These are phyloP conservation scores for Didymella keratinophila DNA, from an alignment of 2,329 filamentous ascomycete species.

Conservation along the genomic window DNA sequence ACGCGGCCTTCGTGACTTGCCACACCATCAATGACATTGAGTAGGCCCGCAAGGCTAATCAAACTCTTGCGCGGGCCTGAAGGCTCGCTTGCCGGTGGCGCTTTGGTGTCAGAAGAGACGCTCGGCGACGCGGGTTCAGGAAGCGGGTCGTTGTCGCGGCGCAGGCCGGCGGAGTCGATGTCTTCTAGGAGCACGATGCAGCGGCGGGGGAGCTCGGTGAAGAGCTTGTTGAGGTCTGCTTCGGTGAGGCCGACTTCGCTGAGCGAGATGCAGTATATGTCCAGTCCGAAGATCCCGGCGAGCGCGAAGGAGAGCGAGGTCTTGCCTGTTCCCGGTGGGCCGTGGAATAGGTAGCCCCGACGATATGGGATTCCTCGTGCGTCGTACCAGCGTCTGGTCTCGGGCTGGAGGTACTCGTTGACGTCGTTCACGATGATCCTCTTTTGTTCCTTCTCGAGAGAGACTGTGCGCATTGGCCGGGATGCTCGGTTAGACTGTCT, in stretches of 20 bases:
- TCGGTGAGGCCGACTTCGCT: slow-evolving; percentile 77
- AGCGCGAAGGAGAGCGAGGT: slow-evolving; percentile 57
- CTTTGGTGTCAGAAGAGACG: not conserved
- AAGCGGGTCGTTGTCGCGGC: slow-evolving; percentile 43
- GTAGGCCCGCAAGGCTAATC: slow-evolving; percentile 79
- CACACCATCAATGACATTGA: slow-evolving; percentile 86
- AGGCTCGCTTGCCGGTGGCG: not conserved
- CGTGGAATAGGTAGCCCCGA: slow-evolving; percentile 81
- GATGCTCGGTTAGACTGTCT: slow-evolving; percentile 64
- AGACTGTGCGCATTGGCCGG: slow-evolving; percentile 76
- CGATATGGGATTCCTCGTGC: slow-evolving; percentile 86
- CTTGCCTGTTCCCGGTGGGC: slow-evolving; percentile 82
- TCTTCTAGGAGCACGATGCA: slow-evolving; percentile 59
- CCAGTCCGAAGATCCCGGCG: slow-evolving; percentile 57
- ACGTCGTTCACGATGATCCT: slow-evolving; percentile 72
- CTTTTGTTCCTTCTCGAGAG: slow-evolving; percentile 74
- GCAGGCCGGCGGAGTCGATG: slow-evolving; percentile 57
- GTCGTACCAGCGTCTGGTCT: slow-evolving; percentile 79
- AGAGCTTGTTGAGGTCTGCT: slow-evolving; percentile 61
- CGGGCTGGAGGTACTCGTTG: slow-evolving; percentile 78
- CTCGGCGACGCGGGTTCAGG: slow-evolving; percentile 9
- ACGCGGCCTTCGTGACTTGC: slow-evolving; percentile 80
- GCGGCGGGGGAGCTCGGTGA: slow-evolving; percentile 53
- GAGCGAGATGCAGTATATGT: slow-evolving; percentile 57
- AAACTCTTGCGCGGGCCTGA: slow-evolving; percentile 41